Conservation (phyloP, 1,284 basidiomycete genomes). For the Cryptococcus sp. region DNA sequence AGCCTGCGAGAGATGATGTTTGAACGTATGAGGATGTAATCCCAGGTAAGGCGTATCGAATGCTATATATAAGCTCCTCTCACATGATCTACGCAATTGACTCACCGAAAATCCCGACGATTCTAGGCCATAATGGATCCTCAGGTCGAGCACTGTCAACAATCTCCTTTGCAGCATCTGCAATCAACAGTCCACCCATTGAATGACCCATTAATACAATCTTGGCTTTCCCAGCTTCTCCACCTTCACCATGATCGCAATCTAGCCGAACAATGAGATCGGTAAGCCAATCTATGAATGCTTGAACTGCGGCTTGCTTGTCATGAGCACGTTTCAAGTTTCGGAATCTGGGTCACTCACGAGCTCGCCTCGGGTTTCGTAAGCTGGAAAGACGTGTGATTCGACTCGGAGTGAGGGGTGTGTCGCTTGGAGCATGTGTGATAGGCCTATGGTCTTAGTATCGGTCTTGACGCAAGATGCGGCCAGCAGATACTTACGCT, state of each 20-base stretch:
- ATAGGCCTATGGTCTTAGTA: conserved; percentile 54
- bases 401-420: conserved; percentile 57
- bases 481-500: conserved; percentile 20
- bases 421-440: conserved; percentile 61
- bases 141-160: conserved; percentile 44
- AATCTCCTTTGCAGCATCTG: conserved; percentile 75
- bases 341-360: conserved; percentile 55
- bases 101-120: conserved; percentile 41
- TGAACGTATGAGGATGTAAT: conserved; percentile 65
- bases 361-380: conserved; percentile 86
- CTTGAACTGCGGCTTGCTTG: conserved; percentile 73
- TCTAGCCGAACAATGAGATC: conserved; percentile 73
- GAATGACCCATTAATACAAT: conserved; percentile 89
- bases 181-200: conserved; percentile 84
- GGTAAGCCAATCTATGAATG: conserved; percentile 84
- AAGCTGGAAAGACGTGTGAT: conserved; percentile 78
- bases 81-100: neutral
- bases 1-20: conserved; percentile 74
- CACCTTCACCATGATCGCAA: conserved; percentile 58
- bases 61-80: conserved; percentile 51
- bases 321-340: no score
- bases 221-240: conserved; percentile 71
- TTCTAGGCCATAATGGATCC: conserved; percentile 43
- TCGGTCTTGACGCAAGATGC: neutral
- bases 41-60: conserved; percentile 91